Evolutionary conservation across 768 basidiomycete genomes (phyloP).

Genomic region (Pleurotus salmoneostramineus): DNA sequence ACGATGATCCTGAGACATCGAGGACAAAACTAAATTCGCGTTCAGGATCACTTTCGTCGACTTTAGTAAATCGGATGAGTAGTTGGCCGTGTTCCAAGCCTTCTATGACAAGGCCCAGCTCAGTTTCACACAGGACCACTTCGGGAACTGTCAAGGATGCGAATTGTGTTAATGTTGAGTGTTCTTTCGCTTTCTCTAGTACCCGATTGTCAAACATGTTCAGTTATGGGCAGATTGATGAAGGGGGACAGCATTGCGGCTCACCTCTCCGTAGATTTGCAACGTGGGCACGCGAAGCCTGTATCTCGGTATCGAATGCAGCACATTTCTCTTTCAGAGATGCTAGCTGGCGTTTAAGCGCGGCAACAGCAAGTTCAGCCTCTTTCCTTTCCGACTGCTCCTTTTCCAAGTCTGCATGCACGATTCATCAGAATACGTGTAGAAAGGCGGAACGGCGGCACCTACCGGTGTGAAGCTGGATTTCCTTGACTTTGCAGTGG

Average conservation of each 20-base stretch:
- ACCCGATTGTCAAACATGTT: not conserved
- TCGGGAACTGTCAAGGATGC: conserved; percentile 52
- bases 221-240: not conserved
- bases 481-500: conserved; percentile 74
- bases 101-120: conserved; percentile 66
- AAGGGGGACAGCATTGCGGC: conserved; percentile 11
- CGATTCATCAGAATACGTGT: not conserved
- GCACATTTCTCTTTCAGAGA: conserved; percentile 56
- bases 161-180: conserved; percentile 47
- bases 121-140: conserved; percentile 50
- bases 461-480: conserved; percentile 75
- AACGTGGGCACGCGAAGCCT: conserved; percentile 62
- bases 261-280: conserved; percentile 63
- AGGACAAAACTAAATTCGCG: conserved; percentile 72
- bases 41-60: conserved; percentile 55
- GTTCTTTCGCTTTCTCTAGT: conserved; percentile 68
- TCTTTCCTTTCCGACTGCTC: conserved; percentile 76
- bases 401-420: conserved; percentile 50
- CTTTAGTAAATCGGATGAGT: conserved; percentile 64
- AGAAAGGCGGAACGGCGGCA: conserved; percentile 3
- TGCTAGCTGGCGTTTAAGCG: conserved; percentile 63
- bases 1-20: conserved; percentile 60
- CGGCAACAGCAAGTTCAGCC: conserved; percentile 55
- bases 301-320: conserved; percentile 64
- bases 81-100: conserved; percentile 72